Base-by-base conservation (phyloP, 2,329 filamentous ascomycete species). In the Arthroderma sp. region DNA sequence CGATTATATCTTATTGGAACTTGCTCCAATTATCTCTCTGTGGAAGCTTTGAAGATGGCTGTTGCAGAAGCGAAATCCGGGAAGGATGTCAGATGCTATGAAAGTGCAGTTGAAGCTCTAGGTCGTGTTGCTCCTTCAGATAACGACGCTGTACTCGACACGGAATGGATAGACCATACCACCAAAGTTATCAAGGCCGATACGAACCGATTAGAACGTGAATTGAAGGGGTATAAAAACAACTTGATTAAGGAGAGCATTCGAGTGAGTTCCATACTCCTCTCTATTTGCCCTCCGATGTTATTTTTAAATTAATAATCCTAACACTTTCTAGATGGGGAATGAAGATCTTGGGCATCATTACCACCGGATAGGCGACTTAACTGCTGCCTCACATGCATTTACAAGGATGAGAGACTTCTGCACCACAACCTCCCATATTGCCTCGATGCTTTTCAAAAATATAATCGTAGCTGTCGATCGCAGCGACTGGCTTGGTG, bases 171-270 rank as follows among this genome's bases (percentile, higher is more conserved):
- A n/a, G 79, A 85, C 6, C 77, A 74, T 58, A 85, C 80, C 38
- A 81, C 84, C 21, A 81, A 81, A 61, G 75, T 79, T 55, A 88
- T 91, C 65, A 81, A 81, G 63, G 73, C 76, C 1, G 86, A 95
- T 70, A 85, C 85, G 0, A 77, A 82, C 57, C 81, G 86, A n/a
- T 77, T 97, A 57, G 89, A 96, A 68, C 76, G 80, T 15, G 89
- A 97, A 71, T 77, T 98, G 19, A 91, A 90, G 70, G 86, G 85
- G 1, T 97, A 97, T 72, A 95, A 93, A 73, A 95, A 96, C 68
- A 98, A 97, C 66, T 75, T 97, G 44, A 90, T 98, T 65, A 95
- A 96, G 70, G 93, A 98, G 74, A 96, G 90, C 74, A 95, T 97
- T 66, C 76, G 91, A 64, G 90, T 94, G 77, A 58, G 80, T 67